Conservation (phyloP, 768 basidiomycete genomes). For the Boletus rubroflammeus region DNA sequence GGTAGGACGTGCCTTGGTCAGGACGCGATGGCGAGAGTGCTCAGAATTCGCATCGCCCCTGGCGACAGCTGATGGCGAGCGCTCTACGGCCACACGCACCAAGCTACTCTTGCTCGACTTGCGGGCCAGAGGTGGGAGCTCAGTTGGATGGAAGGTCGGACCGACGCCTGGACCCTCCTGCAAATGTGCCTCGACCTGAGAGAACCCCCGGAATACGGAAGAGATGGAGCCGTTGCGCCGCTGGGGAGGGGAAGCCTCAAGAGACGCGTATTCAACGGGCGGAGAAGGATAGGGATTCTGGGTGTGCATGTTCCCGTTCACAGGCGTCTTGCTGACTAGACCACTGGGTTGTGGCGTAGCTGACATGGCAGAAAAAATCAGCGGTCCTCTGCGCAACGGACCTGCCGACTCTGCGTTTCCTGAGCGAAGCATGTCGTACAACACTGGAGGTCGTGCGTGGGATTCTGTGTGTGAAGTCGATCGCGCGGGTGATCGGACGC, state of each 20-base stretch:
- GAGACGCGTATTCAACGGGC: slow-evolving; percentile 19
- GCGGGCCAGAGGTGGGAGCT: slow-evolving; percentile 11
- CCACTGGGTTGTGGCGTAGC: slow-evolving; percentile 21
- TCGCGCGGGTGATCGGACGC: slow-evolving; percentile 3
- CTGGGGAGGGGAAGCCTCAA: slow-evolving; percentile 1
- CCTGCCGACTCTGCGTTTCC: slow-evolving; percentile 12
- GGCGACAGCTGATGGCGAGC: not conserved
- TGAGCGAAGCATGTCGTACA: slow-evolving; percentile 22
- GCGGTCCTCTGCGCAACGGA: slow-evolving; percentile 45
- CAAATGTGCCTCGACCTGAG: not conserved
- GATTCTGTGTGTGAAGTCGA: slow-evolving; percentile 3
- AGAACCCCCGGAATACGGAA: not conserved
- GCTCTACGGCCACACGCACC: slow-evolving; percentile 8
- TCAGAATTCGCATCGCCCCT: slow-evolving; percentile 16
- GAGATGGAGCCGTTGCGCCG: slow-evolving; percentile 2
- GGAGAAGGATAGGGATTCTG: slow-evolving; percentile 28
- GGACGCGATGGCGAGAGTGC: slow-evolving; percentile 18
- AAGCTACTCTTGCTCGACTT: slow-evolving; percentile 17
- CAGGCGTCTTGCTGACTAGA: not conserved
- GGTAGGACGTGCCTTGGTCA: slow-evolving; percentile 33
- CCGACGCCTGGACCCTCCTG: not conserved
- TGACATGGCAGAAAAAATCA: slow-evolving; percentile 62
- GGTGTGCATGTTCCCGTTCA: not conserved
- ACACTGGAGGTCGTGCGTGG: slow-evolving; percentile 9
- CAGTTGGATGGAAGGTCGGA: slow-evolving; percentile 7